Percentiles rank a stretch among this genome's conserved stretches.
phyloP scores from a whole-genome alignment of 441 rosid genomes.

The Breynia disticha region DNA sequence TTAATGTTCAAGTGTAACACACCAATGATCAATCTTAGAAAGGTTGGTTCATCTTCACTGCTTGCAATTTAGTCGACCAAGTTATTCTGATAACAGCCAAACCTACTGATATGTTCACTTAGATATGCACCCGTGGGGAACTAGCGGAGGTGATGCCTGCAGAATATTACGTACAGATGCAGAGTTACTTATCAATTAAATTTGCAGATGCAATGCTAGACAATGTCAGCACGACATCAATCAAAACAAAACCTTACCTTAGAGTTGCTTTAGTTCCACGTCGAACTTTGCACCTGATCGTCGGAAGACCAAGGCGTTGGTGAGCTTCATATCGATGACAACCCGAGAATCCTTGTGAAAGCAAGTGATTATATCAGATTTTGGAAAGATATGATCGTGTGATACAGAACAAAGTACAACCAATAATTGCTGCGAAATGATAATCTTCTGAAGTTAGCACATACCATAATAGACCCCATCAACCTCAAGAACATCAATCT shows the following conservation, averaged over 20 bases:
- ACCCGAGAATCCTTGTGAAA: constrained; percentile 65
- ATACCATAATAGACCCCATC: constrained; percentile 80
- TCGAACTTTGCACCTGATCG: constrained; percentile 77
- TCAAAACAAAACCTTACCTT: constrained; percentile 26
- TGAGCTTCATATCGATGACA: constrained; percentile 92
- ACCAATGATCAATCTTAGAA: too few species aligned
- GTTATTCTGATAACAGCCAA: background rate
- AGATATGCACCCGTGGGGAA: background rate
- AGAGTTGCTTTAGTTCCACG: constrained; percentile 81
- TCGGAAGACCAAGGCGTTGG: constrained; percentile 67
- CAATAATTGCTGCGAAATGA: background rate
- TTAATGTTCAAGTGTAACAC: too few species aligned
- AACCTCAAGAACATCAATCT: constrained; percentile 93
- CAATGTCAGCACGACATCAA: too few species aligned
- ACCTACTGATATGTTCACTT: background rate
- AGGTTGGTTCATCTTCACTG: background rate
- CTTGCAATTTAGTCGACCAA: background rate
- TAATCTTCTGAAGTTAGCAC: background rate
- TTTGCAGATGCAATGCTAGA: too few species aligned
- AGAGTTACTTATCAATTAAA: too few species aligned
- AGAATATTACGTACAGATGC: background rate
- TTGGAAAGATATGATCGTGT: background rate
- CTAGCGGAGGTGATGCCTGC: constrained; percentile 41
- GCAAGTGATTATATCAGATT: background rate
- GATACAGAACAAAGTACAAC: background rate